phyloP scores from a whole-genome alignment of 176 grass and related monocot species.

The Areca catechu region DNA sequence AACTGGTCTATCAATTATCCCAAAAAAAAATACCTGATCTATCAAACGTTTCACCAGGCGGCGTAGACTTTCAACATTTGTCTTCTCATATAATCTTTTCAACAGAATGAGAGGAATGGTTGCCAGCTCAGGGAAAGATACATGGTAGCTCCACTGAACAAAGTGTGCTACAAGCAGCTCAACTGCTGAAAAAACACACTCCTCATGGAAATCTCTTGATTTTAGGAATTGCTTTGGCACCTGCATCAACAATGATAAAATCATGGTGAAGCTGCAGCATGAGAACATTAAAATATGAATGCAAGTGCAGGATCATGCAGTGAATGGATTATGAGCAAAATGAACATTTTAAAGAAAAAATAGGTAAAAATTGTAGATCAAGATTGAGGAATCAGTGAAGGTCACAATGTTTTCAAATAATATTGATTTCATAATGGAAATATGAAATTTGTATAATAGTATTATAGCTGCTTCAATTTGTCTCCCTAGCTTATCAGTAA shows the following conservation, averaged over 20 bases:
- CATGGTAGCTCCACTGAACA: conserved; percentile 86
- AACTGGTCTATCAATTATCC: background rate
- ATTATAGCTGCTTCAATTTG: too few species aligned
- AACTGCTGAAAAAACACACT: conserved; percentile 56
- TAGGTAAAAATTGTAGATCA: too few species aligned
- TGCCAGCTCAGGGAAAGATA: conserved; percentile 83
- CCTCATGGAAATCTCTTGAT: conserved; percentile 57
- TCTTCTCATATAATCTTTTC: conserved; percentile 61
- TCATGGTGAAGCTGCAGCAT: too few species aligned
- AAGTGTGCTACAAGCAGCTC: conserved; percentile 66
- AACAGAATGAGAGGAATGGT: conserved; percentile 74
- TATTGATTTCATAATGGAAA: too few species aligned
- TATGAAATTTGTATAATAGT: too few species aligned
- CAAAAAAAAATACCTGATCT: conserved; percentile 52
- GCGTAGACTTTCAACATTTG: conserved; percentile 40
- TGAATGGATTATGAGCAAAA: too few species aligned
- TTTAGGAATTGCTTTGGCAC: conserved; percentile 59
- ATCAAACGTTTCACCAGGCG: conserved; percentile 62
- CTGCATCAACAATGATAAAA: conserved; percentile 18
- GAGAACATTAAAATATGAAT: too few species aligned
- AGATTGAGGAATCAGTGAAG: too few species aligned
- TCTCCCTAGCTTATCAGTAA: too few species aligned
- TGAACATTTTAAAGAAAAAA: too few species aligned
- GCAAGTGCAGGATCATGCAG: too few species aligned
- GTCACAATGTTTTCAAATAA: too few species aligned